Evolutionary conservation across 2,329 filamentous ascomycete genomes (phyloP).

Genomic region (Ustulina deusta): DNA sequence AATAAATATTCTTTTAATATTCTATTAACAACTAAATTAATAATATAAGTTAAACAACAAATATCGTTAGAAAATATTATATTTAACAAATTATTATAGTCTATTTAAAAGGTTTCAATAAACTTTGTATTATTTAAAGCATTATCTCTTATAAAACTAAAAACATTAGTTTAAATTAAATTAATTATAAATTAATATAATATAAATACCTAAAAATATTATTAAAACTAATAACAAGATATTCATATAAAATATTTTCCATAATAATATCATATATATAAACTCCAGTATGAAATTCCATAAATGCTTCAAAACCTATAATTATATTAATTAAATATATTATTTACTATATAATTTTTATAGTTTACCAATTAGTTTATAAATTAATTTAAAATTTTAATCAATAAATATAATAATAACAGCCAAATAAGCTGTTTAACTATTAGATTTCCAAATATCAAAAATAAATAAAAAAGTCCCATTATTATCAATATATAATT

Average conservation of each 20-base stretch:
- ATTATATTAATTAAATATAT: neutral
- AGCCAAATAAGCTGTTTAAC: neutral
- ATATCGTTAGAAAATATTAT: neutral
- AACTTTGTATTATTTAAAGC: neutral
- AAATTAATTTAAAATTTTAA: slow-evolving; percentile 11
- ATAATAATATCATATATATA: slow-evolving; percentile 11
- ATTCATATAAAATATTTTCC: slow-evolving; percentile 3
- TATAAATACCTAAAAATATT: slow-evolving; percentile 5
- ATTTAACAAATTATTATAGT: neutral
- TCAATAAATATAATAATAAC: slow-evolving; percentile 19
- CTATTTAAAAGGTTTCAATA: slow-evolving; percentile 6
- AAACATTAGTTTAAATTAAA: neutral
- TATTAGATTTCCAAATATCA: slow-evolving; percentile 13
- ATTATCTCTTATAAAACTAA: slow-evolving; percentile 10
- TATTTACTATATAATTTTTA: neutral
- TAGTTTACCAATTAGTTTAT: slow-evolving; percentile 10
- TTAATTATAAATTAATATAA: slow-evolving; percentile 9
- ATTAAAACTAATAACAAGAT: neutral
- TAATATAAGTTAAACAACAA: neutral
- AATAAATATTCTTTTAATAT: slow-evolving; percentile 7
- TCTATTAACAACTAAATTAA: too few species aligned
- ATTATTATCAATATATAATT: slow-evolving; percentile 11
- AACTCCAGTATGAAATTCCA: neutral
- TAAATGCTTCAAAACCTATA: neutral
- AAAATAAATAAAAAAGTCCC: slow-evolving; percentile 13